Evolutionary conservation across 2,329 filamentous ascomycete genomes (phyloP).

Genomic region (Aplosporella prunicola): DNA sequence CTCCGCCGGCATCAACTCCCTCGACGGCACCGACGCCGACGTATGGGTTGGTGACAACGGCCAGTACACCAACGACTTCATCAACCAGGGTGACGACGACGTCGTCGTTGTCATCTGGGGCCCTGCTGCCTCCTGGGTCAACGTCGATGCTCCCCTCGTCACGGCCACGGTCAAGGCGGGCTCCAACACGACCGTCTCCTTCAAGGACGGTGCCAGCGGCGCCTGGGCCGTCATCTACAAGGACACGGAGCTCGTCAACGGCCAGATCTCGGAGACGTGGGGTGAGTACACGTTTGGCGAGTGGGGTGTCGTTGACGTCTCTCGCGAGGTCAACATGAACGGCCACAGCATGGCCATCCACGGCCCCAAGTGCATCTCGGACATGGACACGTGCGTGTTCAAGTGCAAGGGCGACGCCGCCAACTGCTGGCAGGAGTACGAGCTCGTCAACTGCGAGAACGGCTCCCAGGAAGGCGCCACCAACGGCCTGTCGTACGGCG

Average conservation of each 20-base stretch:
- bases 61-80: constrained; percentile 26
- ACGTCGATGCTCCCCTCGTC: constrained; percentile 26
- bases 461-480: constrained; percentile 10
- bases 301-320: constrained; percentile 34
- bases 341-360: constrained; percentile 32
- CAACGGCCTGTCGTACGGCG: constrained; percentile 11
- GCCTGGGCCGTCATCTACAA: constrained; percentile 33
- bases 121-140: constrained; percentile 25
- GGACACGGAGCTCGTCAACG: constrained; percentile 25
- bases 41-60: constrained; percentile 29
- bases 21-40: constrained; percentile 18
- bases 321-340: constrained; percentile 36
- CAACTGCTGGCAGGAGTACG: constrained; percentile 21
- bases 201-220: constrained; percentile 28
- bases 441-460: constrained; percentile 14
- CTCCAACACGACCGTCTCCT: constrained; percentile 29
- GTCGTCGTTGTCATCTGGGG: constrained; percentile 30
- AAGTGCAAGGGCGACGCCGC: constrained; percentile 27
- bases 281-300: constrained; percentile 34
- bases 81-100: constrained; percentile 24
- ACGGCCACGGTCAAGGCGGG: constrained; percentile 31
- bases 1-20: constrained; percentile 16
- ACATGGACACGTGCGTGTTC: constrained; percentile 37
- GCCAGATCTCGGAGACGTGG: constrained; percentile 37
- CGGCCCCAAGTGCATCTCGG: constrained; percentile 31